A percentile compares a stretch with the other conserved stretches of the same genome.
Conservation (phyloP, 768 basidiomycete genomes). For the Phylloporus sp. region DNA sequence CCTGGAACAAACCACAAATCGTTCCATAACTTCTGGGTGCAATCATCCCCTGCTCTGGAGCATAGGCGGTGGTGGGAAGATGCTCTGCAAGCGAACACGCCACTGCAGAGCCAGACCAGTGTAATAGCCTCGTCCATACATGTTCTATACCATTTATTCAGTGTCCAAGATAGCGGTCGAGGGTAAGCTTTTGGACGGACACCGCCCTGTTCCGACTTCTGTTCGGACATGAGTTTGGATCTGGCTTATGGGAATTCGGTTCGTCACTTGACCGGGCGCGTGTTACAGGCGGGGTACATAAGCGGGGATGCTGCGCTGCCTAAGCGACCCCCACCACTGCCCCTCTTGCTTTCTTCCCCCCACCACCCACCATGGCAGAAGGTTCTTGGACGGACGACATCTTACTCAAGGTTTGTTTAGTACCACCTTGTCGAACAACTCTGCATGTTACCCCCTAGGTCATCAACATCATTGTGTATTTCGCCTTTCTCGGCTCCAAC, state of each 20-base stretch:
- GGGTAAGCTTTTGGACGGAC: too few species aligned
- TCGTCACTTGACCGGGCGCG: conserved; percentile 8
- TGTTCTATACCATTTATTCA: conserved; percentile 19
- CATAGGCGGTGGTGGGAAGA: conserved; percentile 43
- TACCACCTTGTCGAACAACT: neutral
- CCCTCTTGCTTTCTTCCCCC: conserved; percentile 19
- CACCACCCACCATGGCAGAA: conserved; percentile 46
- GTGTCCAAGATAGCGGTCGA: neutral
- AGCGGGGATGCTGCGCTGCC: conserved; percentile 19
- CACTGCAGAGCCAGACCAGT: conserved; percentile 64
- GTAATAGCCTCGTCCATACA: conserved; percentile 30
- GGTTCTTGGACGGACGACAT: conserved; percentile 71
- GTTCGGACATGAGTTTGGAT: neutral
- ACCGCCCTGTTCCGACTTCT: neutral
- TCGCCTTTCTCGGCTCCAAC: conserved; percentile 87
- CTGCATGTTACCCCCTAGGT: conserved; percentile 39
- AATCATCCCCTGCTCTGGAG: conserved; percentile 49
- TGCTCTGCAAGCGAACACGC: conserved; percentile 55
- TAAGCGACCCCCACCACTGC: conserved; percentile 5
- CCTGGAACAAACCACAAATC: conserved; percentile 74
- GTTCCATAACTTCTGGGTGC: conserved; percentile 86
- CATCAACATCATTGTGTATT: conserved; percentile 77
- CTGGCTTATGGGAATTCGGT: conserved; percentile 1
- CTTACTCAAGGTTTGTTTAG: conserved; percentile 61
- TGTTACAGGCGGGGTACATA: conserved; percentile 29